phyloP scores from a whole-genome alignment of 176 grass and related monocot species.

The maize (Zea mays) region Zm-B73-REFERENCE-NAM-5.0 NC_050101.1:153633501-153634000 shows the following conservation, averaged over 20 bases:
- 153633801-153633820: conserved; percentile 7
- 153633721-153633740: conserved; percentile 67
- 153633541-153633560: conserved; percentile 80
- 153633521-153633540: conserved; percentile 82
- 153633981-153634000: not conserved
- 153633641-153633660: conserved; percentile 85
- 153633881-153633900: not conserved
- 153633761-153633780: conserved; percentile 13
- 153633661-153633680: conserved; percentile 93
- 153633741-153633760: conserved; percentile 30
- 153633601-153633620: conserved; percentile 63
- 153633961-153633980: not conserved
- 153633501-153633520: conserved; percentile 79
- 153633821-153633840: not conserved
- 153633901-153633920: conserved; percentile 6
- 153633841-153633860: conserved; percentile 4
- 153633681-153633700: conserved; percentile 73
- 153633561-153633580: conserved; percentile 71
- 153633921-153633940: conserved; percentile 12
- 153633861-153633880: conserved; percentile 14
- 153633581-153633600: conserved; percentile 66
- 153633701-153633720: conserved; percentile 82
- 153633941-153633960: conserved; percentile 14
- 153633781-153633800: conserved; percentile 5
- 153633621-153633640: conserved; percentile 85